Evolutionary conservation across 306 rosid genomes (phyloP), one percentile per base, ranked within the genome.

Genomic region (Cucurbita pepo): DNA sequence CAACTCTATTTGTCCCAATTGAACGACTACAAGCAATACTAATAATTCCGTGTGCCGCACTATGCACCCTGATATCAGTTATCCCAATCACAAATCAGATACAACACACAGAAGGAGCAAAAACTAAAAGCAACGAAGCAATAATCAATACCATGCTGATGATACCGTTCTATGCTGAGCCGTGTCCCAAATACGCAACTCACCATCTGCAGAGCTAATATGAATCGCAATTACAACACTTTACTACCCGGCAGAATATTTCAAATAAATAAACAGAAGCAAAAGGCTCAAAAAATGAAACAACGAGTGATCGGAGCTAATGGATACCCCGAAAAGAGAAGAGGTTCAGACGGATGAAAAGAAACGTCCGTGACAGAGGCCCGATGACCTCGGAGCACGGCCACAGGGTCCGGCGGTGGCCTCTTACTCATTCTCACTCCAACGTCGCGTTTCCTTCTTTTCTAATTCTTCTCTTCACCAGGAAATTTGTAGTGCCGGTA

Each of bases 341-440:
- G 53, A 25, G 88, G 86, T 8, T 82, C 78, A 6, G 71, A 79
- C 12, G 91, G 86, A 75, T 93, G 98, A 75, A 93, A 93, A 59
- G 77, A 82, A 55, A 84, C 72, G 80, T 90, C 98, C 19, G 36
- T 89, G 74, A 93, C 96, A 3, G 96, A 90, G 77, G 91, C 92
- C 2, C 94, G 97, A 75, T 90, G 98, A 25, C 98, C 94, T 63
- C 97, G 81, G 18, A 93, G 89, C 43, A 90, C 96, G 16, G 95
- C 97, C 50, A 86, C 87, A 0, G 97, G 97, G 78, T 94, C 98
- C 37, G 97, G 98, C 16, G 96, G 80, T 2, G 81, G 83, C 56
- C 86, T 83, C 78, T 82, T 86, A 81, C 83, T 83, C 96, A 89
- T 87, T 82, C 50, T 83, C 90, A 18, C 78, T 79, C 47, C 85